Conservation (phyloP, 208 protist genomes). For the Angomonas deanei region DNA sequence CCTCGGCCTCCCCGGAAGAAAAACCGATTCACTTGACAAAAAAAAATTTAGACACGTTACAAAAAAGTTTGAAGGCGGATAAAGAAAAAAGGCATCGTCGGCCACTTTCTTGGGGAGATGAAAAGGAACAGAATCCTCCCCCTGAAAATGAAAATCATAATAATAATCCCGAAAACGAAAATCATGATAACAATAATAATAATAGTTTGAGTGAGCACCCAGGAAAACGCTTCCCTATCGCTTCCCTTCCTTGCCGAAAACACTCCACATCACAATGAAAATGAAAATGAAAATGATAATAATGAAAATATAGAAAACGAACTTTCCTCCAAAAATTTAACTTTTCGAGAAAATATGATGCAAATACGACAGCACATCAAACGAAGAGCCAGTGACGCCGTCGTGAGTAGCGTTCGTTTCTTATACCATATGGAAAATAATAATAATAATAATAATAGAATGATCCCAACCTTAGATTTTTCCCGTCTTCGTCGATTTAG, state of each 20-base stretch:
- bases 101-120: no score
- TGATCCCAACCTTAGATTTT: background rate
- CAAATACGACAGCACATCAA: no score
- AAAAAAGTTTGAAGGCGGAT: background rate
- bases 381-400: no score
- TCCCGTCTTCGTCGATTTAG: background rate
- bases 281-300: constrained; percentile 3
- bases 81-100: no score
- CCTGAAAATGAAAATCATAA: constrained; percentile 1
- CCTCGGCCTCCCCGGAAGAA: background rate
- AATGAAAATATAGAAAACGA: background rate
- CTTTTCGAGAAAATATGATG: no score
- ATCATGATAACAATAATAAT: constrained; percentile 1
- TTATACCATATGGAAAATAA: no score
- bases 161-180: constrained; percentile 3
- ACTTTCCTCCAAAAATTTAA: background rate
- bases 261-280: background rate
- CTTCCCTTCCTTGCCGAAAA: background rate
- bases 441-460: no score
- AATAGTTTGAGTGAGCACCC: background rate
- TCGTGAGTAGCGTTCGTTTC: no score
- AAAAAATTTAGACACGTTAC: background rate
- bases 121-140: background rate
- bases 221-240: background rate
- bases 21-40: background rate